A percentile compares a stretch with the other conserved stretches of the same genome.
These are phyloP conservation scores for Chloranthus sessilifolius DNA, from an alignment of 164 flowering plant genomes.

Conservation along the genomic window DNA sequence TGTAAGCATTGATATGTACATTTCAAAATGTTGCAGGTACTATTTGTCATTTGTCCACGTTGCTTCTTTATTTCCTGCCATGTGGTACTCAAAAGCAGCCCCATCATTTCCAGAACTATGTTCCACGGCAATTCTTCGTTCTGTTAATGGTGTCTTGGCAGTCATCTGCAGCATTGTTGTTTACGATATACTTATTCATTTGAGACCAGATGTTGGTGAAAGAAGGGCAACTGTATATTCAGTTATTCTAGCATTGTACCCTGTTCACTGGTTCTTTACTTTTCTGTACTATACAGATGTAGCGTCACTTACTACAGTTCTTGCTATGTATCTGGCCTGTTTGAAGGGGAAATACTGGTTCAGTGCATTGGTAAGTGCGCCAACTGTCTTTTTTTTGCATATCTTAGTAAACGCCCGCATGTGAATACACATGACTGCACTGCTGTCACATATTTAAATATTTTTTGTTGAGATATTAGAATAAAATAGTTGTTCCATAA, in stretches of 20 bases:
- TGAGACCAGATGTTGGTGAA: conserved; percentile 56
- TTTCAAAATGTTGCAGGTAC: conserved; percentile 73
- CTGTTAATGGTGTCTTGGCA: conserved; percentile 63
- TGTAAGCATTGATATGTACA: conserved; percentile 17
- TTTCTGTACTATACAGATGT: conserved; percentile 93
- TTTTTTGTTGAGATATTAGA: too few species aligned
- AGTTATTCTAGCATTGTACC: conserved; percentile 61
- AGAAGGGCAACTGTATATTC: conserved; percentile 58
- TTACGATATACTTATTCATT: conserved; percentile 51
- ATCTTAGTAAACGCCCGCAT: too few species aligned
- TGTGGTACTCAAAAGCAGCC: conserved; percentile 22
- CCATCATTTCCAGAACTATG: conserved; percentile 52
- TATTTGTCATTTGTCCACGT: conserved; percentile 80
- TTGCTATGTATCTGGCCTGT: conserved; percentile 72
- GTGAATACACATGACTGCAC: too few species aligned
- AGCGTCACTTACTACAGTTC: conserved; percentile 74
- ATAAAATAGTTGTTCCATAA: too few species aligned
- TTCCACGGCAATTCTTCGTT: conserved; percentile 64
- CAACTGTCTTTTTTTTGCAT: background rate
- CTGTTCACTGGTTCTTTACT: conserved; percentile 94
- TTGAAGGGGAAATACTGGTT: conserved; percentile 61
- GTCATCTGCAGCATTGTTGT: conserved; percentile 63
- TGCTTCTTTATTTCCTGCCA: conserved; percentile 83
- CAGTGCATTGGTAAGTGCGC: conserved; percentile 69
- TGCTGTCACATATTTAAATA: too few species aligned